Percentiles rank a stretch among this genome's conserved stretches.
phyloP scores from a whole-genome alignment of 1,284 basidiomycete genomes.

The Rhizoctonia solani region DNA sequence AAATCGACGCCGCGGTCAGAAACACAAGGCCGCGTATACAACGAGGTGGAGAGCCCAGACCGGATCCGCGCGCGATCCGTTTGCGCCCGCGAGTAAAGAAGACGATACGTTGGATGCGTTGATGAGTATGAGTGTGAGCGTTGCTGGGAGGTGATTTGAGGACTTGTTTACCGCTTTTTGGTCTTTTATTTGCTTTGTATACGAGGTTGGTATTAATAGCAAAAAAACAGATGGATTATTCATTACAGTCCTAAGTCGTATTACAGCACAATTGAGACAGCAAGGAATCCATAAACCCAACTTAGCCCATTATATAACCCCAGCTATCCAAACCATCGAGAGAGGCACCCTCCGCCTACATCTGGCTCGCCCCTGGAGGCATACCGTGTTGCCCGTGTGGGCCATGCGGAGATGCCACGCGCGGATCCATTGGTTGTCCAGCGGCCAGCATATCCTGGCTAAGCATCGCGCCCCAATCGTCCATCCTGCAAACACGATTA shows the following conservation, averaged over 20 bases:
- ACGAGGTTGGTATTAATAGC: no score
- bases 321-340: no score
- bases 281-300: neutral
- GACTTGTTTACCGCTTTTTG: neutral
- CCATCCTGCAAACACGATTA: constrained; percentile 36
- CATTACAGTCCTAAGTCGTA: neutral
- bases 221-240: constrained; percentile 10
- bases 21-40: constrained; percentile 31
- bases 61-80: constrained; percentile 38
- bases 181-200: no score
- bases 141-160: constrained; percentile 13
- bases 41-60: constrained; percentile 36
- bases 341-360: no score
- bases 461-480: constrained; percentile 39
- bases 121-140: constrained; percentile 27
- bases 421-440: neutral
- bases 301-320: no score
- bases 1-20: constrained; percentile 31
- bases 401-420: constrained; percentile 6
- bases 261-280: neutral
- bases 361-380: no score
- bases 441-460: constrained; percentile 18
- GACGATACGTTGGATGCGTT: constrained; percentile 27
- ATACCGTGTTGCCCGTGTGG: neutral
- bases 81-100: constrained; percentile 28